Conservation (phyloP, 768 basidiomycete genomes). For the Daedaleopsis nitida region DNA sequence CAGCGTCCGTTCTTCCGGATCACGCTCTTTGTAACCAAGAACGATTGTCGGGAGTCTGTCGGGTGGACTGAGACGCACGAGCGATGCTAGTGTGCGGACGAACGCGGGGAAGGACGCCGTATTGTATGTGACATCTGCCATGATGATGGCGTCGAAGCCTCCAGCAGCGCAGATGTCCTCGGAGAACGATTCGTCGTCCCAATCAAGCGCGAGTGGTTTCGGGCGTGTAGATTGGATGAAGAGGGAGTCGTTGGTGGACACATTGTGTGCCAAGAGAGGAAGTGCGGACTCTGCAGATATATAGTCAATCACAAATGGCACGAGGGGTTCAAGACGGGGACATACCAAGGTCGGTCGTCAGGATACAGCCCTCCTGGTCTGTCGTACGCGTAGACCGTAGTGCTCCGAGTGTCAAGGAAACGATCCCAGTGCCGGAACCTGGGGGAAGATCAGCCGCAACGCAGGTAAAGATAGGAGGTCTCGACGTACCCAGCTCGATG, state of each 20-base stretch:
- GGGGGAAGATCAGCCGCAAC: neutral
- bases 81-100: slow-evolving; percentile 59
- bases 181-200: slow-evolving; percentile 67
- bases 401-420: slow-evolving; percentile 65
- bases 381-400: slow-evolving; percentile 44
- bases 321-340: slow-evolving; percentile 6
- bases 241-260: slow-evolving; percentile 45
- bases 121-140: slow-evolving; percentile 95
- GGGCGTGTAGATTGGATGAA: slow-evolving; percentile 33
- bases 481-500: slow-evolving; percentile 68
- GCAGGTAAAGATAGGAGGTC: neutral
- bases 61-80: slow-evolving; percentile 37
- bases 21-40: slow-evolving; percentile 87
- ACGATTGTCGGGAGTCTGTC: slow-evolving; percentile 49
- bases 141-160: slow-evolving; percentile 72
- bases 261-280: slow-evolving; percentile 74
- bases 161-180: slow-evolving; percentile 37
- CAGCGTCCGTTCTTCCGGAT: slow-evolving; percentile 69
- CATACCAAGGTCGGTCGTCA: slow-evolving; percentile 77
- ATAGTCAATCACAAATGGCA: neutral
- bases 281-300: slow-evolving; percentile 71
- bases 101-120: slow-evolving; percentile 81
- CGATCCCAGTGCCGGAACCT: slow-evolving; percentile 89
- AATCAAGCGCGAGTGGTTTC: slow-evolving; percentile 58
- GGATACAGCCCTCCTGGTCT: slow-evolving; percentile 32